These are phyloP conservation scores for Conidiobolus incongruus DNA, from an alignment of 371 early-diverging fungal species.

Conservation along the genomic window DNA sequence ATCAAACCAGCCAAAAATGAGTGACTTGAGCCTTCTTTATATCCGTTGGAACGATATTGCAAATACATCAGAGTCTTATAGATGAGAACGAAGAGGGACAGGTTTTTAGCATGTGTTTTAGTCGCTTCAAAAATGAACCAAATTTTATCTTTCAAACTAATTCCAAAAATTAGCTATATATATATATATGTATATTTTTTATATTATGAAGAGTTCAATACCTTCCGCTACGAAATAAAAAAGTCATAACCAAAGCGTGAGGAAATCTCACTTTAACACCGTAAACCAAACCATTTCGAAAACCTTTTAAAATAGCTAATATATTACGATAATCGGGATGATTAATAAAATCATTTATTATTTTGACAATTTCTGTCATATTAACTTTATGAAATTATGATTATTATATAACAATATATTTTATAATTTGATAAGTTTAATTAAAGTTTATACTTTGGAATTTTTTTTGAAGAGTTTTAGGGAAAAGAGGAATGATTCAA, in stretches of 20 bases:
- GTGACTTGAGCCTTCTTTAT: constrained; percentile 51
- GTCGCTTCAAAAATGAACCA: constrained; percentile 65
- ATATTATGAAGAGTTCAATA: too few relatives aligned
- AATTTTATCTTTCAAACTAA: constrained; percentile 42
- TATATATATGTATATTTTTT: too few relatives aligned
- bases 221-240: constrained; percentile 77
- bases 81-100: constrained; percentile 78
- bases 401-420: too few relatives aligned
- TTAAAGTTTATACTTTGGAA: too few relatives aligned
- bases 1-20: constrained; percentile 78
- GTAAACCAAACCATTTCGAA: constrained; percentile 89
- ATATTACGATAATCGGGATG: constrained; percentile 57
- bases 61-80: constrained; percentile 77
- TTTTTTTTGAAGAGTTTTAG: too few relatives aligned
- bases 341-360: constrained; percentile 17
- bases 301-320: constrained; percentile 74
- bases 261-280: constrained; percentile 93
- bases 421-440: too few relatives aligned
- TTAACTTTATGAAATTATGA: too few relatives aligned
- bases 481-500: too few relatives aligned
- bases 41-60: constrained; percentile 31
- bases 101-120: constrained; percentile 66
- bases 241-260: constrained; percentile 93
- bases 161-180: too few relatives aligned
- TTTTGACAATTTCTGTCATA: too few relatives aligned